A percentile compares a stretch with the other conserved stretches of the same genome.
These are phyloP conservation scores for Yarrowia divulgata DNA, from an alignment of 805 yeast species.

Conservation along the genomic window DNA sequence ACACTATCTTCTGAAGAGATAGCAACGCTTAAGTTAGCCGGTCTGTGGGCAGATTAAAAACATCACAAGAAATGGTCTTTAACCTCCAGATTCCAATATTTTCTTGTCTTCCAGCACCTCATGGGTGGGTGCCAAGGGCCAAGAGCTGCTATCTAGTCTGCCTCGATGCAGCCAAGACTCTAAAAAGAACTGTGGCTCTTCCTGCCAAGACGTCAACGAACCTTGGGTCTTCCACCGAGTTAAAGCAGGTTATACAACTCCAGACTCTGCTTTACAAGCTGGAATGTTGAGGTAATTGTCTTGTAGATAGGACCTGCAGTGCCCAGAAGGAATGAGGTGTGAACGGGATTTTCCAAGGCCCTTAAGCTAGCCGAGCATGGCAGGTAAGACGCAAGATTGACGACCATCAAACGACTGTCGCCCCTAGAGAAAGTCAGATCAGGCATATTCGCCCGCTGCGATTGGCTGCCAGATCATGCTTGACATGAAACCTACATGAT, in stretches of 20 bases:
- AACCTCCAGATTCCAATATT: neutral
- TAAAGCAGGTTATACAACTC: neutral
- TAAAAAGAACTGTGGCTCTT: constrained; percentile 15
- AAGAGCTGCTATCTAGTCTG: constrained; percentile 6
- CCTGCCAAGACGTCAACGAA: neutral
- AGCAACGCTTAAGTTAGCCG: neutral
- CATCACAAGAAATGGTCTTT: no score
- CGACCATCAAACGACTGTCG: neutral
- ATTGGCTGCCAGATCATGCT: constrained; percentile 16
- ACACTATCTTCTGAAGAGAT: neutral
- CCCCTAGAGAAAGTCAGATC: neutral
- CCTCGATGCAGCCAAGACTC: constrained; percentile 32
- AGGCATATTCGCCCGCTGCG: neutral
- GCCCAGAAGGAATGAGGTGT: neutral
- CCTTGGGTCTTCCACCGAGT: neutral
- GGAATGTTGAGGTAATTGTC: constrained; percentile 24
- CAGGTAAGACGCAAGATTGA: neutral
- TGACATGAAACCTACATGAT: neutral
- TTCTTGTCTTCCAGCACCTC: neutral
- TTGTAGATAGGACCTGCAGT: constrained; percentile 14
- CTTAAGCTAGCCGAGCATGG: neutral
- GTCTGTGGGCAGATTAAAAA: no score
- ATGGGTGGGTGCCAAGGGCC: neutral
- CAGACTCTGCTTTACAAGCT: constrained; percentile 4
- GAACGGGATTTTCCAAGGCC: neutral